Conservation (phyloP, 2,329 filamentous ascomycete genomes). For the Diaporthe sp. region DNA sequence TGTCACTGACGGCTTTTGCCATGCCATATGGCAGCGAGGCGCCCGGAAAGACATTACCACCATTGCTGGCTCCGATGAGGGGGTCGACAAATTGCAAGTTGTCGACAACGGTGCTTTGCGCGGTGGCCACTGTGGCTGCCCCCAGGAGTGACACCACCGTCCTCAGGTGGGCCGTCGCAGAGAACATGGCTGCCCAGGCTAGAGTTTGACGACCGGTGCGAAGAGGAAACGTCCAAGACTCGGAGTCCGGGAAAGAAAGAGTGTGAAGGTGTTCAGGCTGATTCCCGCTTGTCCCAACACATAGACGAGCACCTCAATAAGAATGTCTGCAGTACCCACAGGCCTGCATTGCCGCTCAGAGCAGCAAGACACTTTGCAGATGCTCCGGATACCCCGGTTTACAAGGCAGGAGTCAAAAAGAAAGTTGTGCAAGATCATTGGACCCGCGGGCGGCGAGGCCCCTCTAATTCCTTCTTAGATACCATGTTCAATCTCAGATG, state of each 20-base stretch:
- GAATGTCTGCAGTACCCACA: not conserved
- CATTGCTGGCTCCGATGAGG: constrained; percentile 58
- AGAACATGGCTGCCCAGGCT: constrained; percentile 12
- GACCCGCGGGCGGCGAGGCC: not conserved
- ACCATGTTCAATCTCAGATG: not conserved
- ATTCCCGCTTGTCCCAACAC: not conserved
- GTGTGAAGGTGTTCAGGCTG: too few relatives aligned
- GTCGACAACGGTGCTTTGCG: constrained; percentile 23
- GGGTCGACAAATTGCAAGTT: constrained; percentile 48
- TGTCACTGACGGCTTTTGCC: constrained; percentile 71
- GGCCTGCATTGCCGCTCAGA: not conserved
- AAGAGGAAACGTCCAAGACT: not conserved
- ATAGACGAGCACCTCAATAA: not conserved
- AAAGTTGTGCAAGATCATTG: not conserved
- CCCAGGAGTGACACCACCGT: constrained; percentile 1
- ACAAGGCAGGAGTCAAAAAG: not conserved
- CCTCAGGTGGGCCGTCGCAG: not conserved
- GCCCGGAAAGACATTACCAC: constrained; percentile 60
- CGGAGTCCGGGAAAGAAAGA: not conserved
- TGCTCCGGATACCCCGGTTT: too few relatives aligned
- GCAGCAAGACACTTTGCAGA: not conserved
- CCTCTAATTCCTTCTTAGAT: not conserved
- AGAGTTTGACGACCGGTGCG: not conserved
- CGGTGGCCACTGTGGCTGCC: not conserved
- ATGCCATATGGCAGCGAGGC: constrained; percentile 62